These are phyloP conservation scores for Corymbia citriodora DNA, from an alignment of 441 rosid species.

Conservation along the genomic window DNA sequence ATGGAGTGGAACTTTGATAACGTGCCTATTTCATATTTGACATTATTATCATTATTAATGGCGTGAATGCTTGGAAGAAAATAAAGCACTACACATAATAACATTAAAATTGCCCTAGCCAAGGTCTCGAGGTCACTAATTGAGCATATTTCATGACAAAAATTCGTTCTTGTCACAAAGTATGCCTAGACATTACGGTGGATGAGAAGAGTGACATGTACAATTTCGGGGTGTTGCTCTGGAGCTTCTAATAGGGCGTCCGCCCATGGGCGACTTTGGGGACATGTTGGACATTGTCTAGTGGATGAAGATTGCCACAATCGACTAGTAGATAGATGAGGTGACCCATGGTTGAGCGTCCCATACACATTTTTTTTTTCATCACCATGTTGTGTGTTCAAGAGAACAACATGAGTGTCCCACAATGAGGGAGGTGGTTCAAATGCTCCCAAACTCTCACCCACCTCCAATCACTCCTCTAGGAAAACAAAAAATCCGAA, in stretches of 20 bases:
- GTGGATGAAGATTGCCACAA: conserved; percentile 52
- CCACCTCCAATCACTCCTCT: no score
- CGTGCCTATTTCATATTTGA: not conserved
- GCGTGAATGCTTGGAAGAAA: not conserved
- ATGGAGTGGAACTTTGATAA: not conserved
- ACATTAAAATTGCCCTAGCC: not conserved
- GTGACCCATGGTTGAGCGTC: conserved; percentile 1
- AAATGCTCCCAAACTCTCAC: conserved; percentile 30
- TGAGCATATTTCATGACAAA: no score
- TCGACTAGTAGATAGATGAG: conserved; percentile 48
- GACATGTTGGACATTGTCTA: conserved; percentile 80
- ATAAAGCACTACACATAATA: not conserved
- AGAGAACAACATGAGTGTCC: conserved; percentile 86
- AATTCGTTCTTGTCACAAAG: conserved; percentile 23
- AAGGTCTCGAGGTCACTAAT: not conserved
- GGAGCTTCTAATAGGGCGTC: conserved; percentile 64
- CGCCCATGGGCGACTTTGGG: conserved; percentile 70
- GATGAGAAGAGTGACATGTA: conserved; percentile 93
- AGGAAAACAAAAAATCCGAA: no score
- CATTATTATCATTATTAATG: not conserved
- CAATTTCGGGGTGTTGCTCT: conserved; percentile 76
- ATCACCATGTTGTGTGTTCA: conserved; percentile 78
- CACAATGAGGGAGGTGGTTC: conserved; percentile 83
- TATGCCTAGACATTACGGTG: conserved; percentile 73
- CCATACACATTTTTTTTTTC: no score